Conservation (phyloP, 2,329 filamentous ascomycete genomes). For the Septoria petroselini region DNA sequence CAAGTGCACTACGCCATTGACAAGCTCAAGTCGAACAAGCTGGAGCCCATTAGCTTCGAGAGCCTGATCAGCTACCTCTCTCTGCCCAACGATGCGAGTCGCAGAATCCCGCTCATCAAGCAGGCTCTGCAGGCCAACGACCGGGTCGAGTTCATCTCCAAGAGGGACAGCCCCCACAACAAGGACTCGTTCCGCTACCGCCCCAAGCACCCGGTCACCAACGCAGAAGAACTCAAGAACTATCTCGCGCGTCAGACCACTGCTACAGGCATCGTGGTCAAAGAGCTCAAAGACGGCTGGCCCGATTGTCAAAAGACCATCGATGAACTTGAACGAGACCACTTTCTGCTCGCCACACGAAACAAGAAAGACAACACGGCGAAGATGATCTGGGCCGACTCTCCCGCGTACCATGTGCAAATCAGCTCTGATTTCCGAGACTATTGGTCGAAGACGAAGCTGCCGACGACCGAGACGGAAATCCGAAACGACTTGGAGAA, state of each 20-base stretch:
- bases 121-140: conserved; percentile 65
- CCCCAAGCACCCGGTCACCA: conserved; percentile 78
- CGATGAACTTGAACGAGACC: conserved; percentile 70
- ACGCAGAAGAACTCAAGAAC: conserved; percentile 70
- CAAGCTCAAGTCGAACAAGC: conserved; percentile 67
- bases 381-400: conserved; percentile 84
- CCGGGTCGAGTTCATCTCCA: conserved; percentile 58
- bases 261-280: conserved; percentile 75
- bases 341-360: conserved; percentile 78
- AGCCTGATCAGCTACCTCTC: conserved; percentile 80
- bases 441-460: conserved; percentile 76
- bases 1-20: conserved; percentile 85
- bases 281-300: conserved; percentile 96
- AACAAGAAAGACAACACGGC: conserved; percentile 90
- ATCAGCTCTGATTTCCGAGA: conserved; percentile 77
- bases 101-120: conserved; percentile 55
- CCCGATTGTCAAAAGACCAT: conserved; percentile 76
- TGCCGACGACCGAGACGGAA: conserved; percentile 69
- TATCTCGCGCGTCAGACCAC: conserved; percentile 80
- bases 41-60: conserved; percentile 64
- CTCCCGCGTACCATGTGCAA: conserved; percentile 54
- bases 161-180: conserved; percentile 35
- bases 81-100: conserved; percentile 50
- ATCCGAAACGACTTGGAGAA: conserved; percentile 73
- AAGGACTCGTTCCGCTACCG: conserved; percentile 77